A percentile compares a stretch with the other conserved stretches of the same genome.
Evolutionary conservation across 2,329 filamentous ascomycete species (phyloP).

Genomic region (Scortechinia acanthostroma): DNA sequence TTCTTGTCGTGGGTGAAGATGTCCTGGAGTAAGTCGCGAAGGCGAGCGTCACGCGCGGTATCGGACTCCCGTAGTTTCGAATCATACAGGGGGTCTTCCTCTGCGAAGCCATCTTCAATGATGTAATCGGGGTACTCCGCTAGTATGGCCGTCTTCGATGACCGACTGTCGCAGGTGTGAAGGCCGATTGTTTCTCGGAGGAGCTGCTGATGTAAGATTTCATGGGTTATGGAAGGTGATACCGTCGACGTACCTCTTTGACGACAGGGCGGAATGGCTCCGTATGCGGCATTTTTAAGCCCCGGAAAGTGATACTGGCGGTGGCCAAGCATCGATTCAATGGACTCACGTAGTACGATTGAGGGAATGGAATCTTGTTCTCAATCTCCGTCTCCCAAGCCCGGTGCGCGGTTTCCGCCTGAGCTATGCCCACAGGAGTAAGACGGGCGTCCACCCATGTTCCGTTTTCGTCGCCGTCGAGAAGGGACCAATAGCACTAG

Average conservation of each 20-base stretch:
- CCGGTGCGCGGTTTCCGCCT: slow-evolving; percentile 34
- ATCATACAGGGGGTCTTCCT: slow-evolving; percentile 40
- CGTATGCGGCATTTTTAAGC: slow-evolving; percentile 30
- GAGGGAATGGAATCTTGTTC: slow-evolving; percentile 38
- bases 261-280: slow-evolving; percentile 41
- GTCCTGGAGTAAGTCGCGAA: slow-evolving; percentile 37
- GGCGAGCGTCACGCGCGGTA: slow-evolving; percentile 33
- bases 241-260: slow-evolving; percentile 34
- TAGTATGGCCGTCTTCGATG: slow-evolving; percentile 34
- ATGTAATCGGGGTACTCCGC: slow-evolving; percentile 35
- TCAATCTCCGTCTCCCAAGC: slow-evolving; percentile 40
- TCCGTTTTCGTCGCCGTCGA: slow-evolving; percentile 42
- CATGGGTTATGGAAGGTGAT: background rate
- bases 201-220: slow-evolving; percentile 16
- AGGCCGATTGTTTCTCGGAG: slow-evolving; percentile 50
- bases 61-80: slow-evolving; percentile 36
- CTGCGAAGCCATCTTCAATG: slow-evolving; percentile 27
- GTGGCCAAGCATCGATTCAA: slow-evolving; percentile 32
- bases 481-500: slow-evolving; percentile 48
- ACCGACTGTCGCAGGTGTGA: slow-evolving; percentile 54
- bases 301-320: slow-evolving; percentile 37
- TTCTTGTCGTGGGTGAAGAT: slow-evolving; percentile 37
- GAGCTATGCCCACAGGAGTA: slow-evolving; percentile 38
- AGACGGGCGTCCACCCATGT: slow-evolving; percentile 52
- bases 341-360: slow-evolving; percentile 49